A percentile compares a stretch with the other conserved stretches of the same genome.
Conservation (phyloP, 2,329 filamentous ascomycete genomes). For the Diaporthe australafricana region DNA sequence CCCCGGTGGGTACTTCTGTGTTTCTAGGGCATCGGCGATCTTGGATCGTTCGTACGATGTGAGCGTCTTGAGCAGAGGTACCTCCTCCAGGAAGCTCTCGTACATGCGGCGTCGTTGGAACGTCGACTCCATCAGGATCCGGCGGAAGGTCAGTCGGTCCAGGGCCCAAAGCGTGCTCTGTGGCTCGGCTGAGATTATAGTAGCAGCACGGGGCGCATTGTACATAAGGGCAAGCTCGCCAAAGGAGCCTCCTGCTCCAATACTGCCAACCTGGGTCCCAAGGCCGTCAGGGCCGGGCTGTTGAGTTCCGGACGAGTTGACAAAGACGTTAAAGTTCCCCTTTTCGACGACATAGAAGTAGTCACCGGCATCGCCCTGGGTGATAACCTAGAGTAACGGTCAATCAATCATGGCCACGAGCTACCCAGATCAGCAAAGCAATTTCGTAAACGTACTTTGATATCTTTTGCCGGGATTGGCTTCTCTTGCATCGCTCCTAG, state of each 20-base stretch:
- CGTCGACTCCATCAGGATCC: slow-evolving; percentile 97
- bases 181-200: slow-evolving; percentile 85
- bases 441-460: slow-evolving; percentile 63
- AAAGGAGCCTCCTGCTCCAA: slow-evolving; percentile 91
- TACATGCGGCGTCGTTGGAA: slow-evolving; percentile 97
- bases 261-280: slow-evolving; percentile 83
- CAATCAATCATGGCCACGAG: slow-evolving; percentile 27
- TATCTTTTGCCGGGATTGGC: slow-evolving; percentile 90
- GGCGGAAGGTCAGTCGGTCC: slow-evolving; percentile 95
- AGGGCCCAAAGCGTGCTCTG: slow-evolving; percentile 90
- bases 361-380: slow-evolving; percentile 94
- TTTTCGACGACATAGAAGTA: slow-evolving; percentile 98
- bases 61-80: slow-evolving; percentile 84
- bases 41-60: slow-evolving; percentile 96
- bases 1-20: slow-evolving; percentile 83
- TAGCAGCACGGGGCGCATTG: slow-evolving; percentile 95
- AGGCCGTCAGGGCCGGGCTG: slow-evolving; percentile 86
- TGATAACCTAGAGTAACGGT: slow-evolving; percentile 77
- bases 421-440: not conserved
- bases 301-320: slow-evolving; percentile 81
- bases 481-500: slow-evolving; percentile 94
- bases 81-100: slow-evolving; percentile 95
- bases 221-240: slow-evolving; percentile 99
- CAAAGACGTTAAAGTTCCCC: slow-evolving; percentile 90
- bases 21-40: slow-evolving; percentile 96